A percentile compares a stretch with the other conserved stretches of the same genome.
These are phyloP conservation scores for Fonsecaea pedrosoi DNA, from an alignment of 2,329 filamentous ascomycete species.

Conservation along the genomic window DNA sequence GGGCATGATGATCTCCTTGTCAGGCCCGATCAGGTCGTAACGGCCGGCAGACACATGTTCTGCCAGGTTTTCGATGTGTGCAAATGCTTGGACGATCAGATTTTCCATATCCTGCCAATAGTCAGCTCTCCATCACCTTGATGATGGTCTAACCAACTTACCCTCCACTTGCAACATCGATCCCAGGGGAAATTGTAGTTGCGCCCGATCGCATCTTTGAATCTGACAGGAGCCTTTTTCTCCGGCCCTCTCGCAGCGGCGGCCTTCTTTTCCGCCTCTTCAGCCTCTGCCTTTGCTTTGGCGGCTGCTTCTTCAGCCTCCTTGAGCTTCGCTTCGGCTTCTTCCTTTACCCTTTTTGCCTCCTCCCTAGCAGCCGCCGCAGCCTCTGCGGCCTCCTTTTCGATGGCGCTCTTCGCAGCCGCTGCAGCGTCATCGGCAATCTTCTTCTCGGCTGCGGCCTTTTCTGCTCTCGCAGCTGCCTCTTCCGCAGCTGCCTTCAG, in stretches of 20 bases:
- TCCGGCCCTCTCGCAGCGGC: constrained; percentile 55
- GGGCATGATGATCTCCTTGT: constrained; percentile 82
- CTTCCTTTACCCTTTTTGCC: constrained; percentile 44
- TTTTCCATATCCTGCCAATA: constrained; percentile 77
- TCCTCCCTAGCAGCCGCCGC: constrained; percentile 43
- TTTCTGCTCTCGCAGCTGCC: constrained; percentile 53
- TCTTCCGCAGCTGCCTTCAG: constrained; percentile 55
- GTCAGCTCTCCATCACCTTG: constrained; percentile 17
- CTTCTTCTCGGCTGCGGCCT: constrained; percentile 46
- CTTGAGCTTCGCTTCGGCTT: constrained; percentile 45
- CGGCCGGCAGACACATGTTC: constrained; percentile 78
- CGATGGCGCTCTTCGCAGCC: constrained; percentile 48
- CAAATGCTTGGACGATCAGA: constrained; percentile 82
- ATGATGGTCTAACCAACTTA: constrained; percentile 54
- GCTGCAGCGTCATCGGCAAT: constrained; percentile 50
- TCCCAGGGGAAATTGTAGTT: constrained; percentile 94
- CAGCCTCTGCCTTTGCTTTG: constrained; percentile 41
- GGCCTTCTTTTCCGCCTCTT: constrained; percentile 43
- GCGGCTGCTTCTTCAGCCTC: constrained; percentile 45
- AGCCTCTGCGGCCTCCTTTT: constrained; percentile 47
- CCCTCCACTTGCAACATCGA: constrained; percentile 81
- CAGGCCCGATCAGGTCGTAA: constrained; percentile 79
- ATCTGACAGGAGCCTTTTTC: constrained; percentile 77
- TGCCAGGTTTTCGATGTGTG: constrained; percentile 77
- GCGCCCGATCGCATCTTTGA: constrained; percentile 88